These are phyloP conservation scores for Bodo saltans DNA, from an alignment of 78 protist species.

Conservation along the genomic window DNA sequence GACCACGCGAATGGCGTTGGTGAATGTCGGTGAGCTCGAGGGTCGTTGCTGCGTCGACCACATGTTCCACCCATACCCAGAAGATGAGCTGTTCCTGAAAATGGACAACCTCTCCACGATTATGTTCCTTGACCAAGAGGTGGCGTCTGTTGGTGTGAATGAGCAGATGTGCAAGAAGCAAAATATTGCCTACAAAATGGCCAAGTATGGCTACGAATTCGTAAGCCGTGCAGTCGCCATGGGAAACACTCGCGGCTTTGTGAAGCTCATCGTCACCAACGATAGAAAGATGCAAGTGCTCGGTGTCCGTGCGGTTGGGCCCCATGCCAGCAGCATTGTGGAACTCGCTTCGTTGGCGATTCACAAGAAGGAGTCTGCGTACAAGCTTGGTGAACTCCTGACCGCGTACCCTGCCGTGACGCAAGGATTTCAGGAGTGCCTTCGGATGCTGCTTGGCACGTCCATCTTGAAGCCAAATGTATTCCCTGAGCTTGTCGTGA, in stretches of 20 bases:
- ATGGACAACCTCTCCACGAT: slow-evolving; percentile 31
- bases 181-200: background rate
- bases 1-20: slow-evolving; percentile 19
- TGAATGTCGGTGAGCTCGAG: slow-evolving; percentile 32
- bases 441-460: slow-evolving; percentile 22
- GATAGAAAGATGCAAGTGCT: background rate
- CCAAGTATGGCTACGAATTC: slow-evolving; percentile 4
- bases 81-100: background rate
- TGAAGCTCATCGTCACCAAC: slow-evolving; percentile 22
- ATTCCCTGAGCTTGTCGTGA: no score
- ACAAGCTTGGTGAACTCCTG: background rate
- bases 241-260: slow-evolving; percentile 13
- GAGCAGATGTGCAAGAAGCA: background rate
- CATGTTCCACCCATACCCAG: background rate
- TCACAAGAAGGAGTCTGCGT: background rate
- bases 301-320: slow-evolving; percentile 34
- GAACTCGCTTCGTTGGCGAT: slow-evolving; percentile 22
- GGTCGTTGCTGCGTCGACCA: slow-evolving; percentile 16
- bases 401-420: slow-evolving; percentile 37
- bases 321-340: slow-evolving; percentile 1
- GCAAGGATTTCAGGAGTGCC: slow-evolving; percentile 35
- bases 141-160: slow-evolving; percentile 34
- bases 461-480: slow-evolving; percentile 28
- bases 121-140: slow-evolving; percentile 37
- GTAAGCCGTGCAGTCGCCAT: background rate